Conservation (phyloP, 177 flowering plant species). For the Vitis hybrid region DNA sequence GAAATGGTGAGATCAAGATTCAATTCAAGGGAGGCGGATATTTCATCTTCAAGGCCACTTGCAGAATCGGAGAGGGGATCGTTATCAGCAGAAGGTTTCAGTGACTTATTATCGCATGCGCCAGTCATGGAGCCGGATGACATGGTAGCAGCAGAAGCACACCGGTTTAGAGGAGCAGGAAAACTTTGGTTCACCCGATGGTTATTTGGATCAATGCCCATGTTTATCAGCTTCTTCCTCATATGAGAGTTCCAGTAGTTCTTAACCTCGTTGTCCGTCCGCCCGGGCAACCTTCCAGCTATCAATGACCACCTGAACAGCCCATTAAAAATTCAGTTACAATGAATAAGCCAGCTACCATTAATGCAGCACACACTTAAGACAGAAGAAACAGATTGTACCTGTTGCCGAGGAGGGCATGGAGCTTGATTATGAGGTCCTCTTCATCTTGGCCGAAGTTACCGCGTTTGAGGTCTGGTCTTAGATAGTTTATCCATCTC, state of each 20-base stretch:
- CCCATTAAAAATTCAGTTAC: no score
- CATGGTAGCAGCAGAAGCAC: neutral
- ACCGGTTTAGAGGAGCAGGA: neutral
- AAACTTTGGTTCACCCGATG: constrained; percentile 25
- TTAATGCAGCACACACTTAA: constrained; percentile 5
- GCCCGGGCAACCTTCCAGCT: constrained; percentile 44
- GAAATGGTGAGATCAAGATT: constrained; percentile 22
- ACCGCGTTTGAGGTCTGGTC: constrained; percentile 50
- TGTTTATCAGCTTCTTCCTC: constrained; percentile 38
- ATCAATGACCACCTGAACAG: constrained; percentile 45
- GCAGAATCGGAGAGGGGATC: neutral
- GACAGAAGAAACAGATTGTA: constrained; percentile 5
- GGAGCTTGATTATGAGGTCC: constrained; percentile 49
- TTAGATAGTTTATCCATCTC: constrained; percentile 42
- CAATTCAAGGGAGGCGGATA: neutral
- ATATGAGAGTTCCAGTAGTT: constrained; percentile 46
- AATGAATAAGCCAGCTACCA: no score
- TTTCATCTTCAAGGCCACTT: constrained; percentile 15
- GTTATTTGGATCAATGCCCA: constrained; percentile 56
- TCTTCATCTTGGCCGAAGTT: constrained; percentile 60
- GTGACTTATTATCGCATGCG: neutral
- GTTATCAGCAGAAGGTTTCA: neutral
- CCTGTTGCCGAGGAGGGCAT: constrained; percentile 68
- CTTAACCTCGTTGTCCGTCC: constrained; percentile 23
- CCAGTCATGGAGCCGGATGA: constrained; percentile 3